These are phyloP conservation scores for Eutypa lata DNA, from an alignment of 2,329 filamentous ascomycete genomes.

Conservation along the genomic window DNA sequence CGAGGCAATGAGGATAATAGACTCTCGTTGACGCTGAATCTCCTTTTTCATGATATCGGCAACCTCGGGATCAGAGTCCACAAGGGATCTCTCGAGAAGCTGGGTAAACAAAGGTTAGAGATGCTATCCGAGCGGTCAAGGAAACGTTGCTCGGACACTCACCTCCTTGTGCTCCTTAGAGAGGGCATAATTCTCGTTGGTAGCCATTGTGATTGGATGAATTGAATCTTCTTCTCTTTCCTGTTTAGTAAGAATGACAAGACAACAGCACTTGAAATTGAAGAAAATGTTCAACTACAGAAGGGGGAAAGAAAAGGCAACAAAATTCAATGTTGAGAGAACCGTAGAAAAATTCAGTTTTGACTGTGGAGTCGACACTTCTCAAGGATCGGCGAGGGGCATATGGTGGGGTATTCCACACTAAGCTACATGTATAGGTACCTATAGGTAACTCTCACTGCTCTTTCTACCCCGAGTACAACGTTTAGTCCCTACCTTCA, in stretches of 20 bases:
- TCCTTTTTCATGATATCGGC: conserved; percentile 96
- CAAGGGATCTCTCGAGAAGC: conserved; percentile 94
- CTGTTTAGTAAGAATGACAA: neutral
- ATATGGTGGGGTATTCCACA: too few species aligned
- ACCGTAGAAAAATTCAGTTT: too few species aligned
- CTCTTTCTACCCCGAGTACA: too few species aligned
- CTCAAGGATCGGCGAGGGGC: too few species aligned
- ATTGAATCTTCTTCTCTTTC: neutral
- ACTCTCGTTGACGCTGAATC: conserved; percentile 95
- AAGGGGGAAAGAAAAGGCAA: neutral
- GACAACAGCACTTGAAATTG: neutral
- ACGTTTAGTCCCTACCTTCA: too few species aligned
- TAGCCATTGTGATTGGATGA: conserved; percentile 33
- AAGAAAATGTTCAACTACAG: neutral
- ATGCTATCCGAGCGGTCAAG: conserved; percentile 16
- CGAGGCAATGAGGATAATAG: conserved; percentile 96
- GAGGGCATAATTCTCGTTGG: conserved; percentile 49
- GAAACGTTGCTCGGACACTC: neutral
- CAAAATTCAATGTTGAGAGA: too few species aligned
- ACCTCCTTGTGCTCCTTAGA: conserved; percentile 54
- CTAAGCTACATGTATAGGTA: too few species aligned
- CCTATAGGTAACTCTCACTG: too few species aligned
- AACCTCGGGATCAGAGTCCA: conserved; percentile 90
- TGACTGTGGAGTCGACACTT: too few species aligned
- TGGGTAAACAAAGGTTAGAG: conserved; percentile 34